Base-by-base conservation (phyloP, 495 filamentous ascomycete genomes). In the Xylaria castorea region DNA sequence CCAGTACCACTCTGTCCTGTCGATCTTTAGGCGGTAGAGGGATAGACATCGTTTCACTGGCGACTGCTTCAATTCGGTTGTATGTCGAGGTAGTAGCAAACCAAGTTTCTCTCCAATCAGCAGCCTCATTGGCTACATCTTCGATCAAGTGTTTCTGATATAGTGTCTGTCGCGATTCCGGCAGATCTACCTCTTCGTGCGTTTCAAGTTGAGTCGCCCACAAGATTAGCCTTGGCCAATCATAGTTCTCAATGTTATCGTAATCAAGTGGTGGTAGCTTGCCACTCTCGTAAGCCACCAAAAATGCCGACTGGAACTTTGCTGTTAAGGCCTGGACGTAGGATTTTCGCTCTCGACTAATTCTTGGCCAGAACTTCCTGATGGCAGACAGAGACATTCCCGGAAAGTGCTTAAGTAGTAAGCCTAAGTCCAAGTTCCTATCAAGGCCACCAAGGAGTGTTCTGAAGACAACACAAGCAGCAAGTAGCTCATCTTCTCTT, bases 241-340 rank as follows among this genome's bases (percentile, higher is more conserved):
- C 91, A 75, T 97, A 97, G 14, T 81, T 84, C 42, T 89, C 82
- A 6, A 94, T 83, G 72, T 97, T 80, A 48, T 90, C 82, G 72
- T 90, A 95, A 79, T 97, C 85, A 40, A 99, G 86, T 2, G 82
- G 76, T 2, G 92, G 91, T 0, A 98, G 73, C 64, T 91, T 83
- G 11, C 87, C 87, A 3, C 86, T 85, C 63, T 88, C 88, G 76
- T 97, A 98, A 0, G 93, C 97, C 53, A 87, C 85, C 25, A 94
- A 81, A 78, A 93, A 97, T 20, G 85, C 84, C 42, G 90, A 85
- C 73, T 94, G 92, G 77, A 98, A 97, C 73, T 92, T 90, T n/a
- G 82, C 81, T 36, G 91, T 90, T 76, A 98, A 82, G 67, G 89
- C 89, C 8, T 91, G 84, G 53, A 97, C 86, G 34, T 89, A 87